Base-by-base conservation (phyloP, 768 basidiomycete species). In the Russula brevipes region DNA sequence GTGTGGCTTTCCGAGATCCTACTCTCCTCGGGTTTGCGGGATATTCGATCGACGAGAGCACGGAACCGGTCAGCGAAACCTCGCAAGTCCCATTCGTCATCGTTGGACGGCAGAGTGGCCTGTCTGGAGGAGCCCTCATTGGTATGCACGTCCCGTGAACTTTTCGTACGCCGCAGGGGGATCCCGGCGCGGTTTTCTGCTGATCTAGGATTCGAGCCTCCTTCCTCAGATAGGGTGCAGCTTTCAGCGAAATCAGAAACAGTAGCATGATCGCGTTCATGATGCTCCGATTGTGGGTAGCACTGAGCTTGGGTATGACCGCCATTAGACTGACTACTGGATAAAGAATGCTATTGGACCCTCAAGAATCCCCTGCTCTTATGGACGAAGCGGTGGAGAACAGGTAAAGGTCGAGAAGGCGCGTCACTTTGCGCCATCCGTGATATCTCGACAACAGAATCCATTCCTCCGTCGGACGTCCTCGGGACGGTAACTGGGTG, bases 11-110 rank as follows among this genome's bases (percentile, higher is more conserved):
- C 77, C 58, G 75, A 71, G 12, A 72, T 72, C 14, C 84, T 57
- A 0, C 75, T 80, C 2, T 79, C 80, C 35, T 84, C 84, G 1
- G 81, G 78, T 66, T 86, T 85, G 30, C 76, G 78, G 39, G 76
- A 73, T 47, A 85, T 78, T 63, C 83, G 80, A 17, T 76, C 73
- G 39, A 86, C 75, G 42, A 85, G 71, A 2, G 76, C 71, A 12
- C 78, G 79, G 72, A 86, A 85, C 24, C 78, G 78, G 61, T 83
- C 80, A 3, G 76, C 76, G 68, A 83, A 82, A 45, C 71, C 71
- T 53, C 76, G 73, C 39, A 78, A 68, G 41, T 82, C 78, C 31
- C 69, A 73, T 39, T 81, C 76, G 16, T 59, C 24, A 17, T 8
- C 41, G 7, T 51, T 38, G 14, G 53, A 46, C 6, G 8, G 24